Evolutionary conservation across 805 yeast species (phyloP).

Genomic region (Hanseniaspora mollemarum): DNA sequence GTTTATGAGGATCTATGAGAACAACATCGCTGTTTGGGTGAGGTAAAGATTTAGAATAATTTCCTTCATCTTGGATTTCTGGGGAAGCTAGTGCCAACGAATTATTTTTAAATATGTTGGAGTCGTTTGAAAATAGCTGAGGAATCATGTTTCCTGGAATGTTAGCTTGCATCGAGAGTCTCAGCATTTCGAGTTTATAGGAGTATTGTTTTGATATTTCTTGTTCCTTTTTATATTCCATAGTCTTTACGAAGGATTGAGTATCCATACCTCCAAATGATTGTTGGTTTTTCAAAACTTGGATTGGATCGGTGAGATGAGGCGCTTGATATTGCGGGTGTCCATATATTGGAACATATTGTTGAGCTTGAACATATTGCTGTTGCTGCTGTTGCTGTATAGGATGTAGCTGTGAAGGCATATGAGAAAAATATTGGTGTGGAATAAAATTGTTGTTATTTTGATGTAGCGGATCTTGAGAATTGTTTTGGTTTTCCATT

Average conservation of each 20-base stretch:
- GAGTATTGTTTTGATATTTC: conserved; percentile 75
- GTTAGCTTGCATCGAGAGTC: conserved; percentile 49
- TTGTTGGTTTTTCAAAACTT: not conserved
- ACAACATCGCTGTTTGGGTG: conserved; percentile 16
- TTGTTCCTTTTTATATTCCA: conserved; percentile 54
- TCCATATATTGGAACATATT: not conserved
- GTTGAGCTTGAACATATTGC: not conserved
- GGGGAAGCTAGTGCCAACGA: not conserved
- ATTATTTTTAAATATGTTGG: not conserved
- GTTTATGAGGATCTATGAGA: conserved; percentile 6
- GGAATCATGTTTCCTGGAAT: conserved; percentile 59
- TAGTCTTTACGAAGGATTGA: conserved; percentile 41
- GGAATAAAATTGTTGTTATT: not conserved
- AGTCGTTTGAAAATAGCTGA: conserved; percentile 34
- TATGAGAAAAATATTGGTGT: not conserved
- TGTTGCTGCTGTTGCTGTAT: not conserved
- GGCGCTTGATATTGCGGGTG: not conserved
- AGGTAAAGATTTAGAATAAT: not conserved
- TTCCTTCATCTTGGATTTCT: not conserved
- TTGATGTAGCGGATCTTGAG: not conserved
- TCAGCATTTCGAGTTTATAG: conserved; percentile 52
- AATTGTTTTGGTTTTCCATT: not conserved
- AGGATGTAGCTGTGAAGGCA: not conserved
- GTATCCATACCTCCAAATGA: not conserved
- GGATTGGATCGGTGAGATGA: not conserved